phyloP scores from a whole-genome alignment of 148 eudicot genomes.

The Chenopodium formosanum region DNA sequence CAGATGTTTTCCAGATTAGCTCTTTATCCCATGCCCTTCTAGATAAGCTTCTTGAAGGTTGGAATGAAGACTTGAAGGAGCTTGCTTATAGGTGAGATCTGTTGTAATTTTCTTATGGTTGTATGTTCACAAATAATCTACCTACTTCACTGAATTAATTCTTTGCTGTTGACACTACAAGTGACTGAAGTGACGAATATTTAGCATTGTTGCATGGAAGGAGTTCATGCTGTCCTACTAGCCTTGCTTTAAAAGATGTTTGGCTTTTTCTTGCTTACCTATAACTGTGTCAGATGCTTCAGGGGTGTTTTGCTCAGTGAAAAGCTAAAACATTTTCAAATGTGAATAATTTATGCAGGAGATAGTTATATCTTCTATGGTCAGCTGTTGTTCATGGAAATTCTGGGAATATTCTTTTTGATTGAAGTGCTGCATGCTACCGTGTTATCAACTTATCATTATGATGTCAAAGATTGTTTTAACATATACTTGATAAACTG shows the following conservation, averaged over 20 bases:
- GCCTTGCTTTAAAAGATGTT: neutral
- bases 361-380: neutral
- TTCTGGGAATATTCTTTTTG: neutral
- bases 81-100: conserved; percentile 73
- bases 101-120: neutral
- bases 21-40: conserved; percentile 72
- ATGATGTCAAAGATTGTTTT: neutral
- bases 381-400: conserved; percentile 3
- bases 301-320: neutral
- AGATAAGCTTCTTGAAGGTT: conserved; percentile 85
- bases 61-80: conserved; percentile 90
- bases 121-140: neutral
- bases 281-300: neutral
- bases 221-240: neutral
- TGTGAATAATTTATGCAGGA: neutral
- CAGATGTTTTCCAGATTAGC: conserved; percentile 90
- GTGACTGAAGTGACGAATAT: neutral
- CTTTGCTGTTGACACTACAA: neutral
- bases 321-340: neutral
- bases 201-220: neutral
- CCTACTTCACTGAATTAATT: neutral
- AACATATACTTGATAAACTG: neutral
- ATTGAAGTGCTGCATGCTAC: neutral
- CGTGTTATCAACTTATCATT: neutral
- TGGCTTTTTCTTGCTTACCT: neutral